phyloP scores from a whole-genome alignment of 805 yeast genomes.

The Candida sithepensis region DNA sequence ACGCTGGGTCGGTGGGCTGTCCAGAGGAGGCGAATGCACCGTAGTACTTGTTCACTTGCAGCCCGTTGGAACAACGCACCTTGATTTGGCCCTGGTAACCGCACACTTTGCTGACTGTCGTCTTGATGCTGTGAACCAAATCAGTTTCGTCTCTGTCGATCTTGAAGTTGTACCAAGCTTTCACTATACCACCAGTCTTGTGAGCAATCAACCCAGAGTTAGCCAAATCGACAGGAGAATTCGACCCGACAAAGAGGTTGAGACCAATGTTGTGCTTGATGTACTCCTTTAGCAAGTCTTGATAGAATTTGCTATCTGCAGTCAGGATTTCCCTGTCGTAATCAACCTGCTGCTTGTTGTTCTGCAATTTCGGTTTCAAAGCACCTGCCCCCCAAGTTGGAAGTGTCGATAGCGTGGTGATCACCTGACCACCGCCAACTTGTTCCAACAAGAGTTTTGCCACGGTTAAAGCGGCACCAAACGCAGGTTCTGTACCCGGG shows the following conservation, averaged over 20 bases:
- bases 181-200: conserved; percentile 68
- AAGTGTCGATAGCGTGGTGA: conserved; percentile 58
- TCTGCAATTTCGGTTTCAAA: conserved; percentile 40
- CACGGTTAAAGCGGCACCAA: conserved; percentile 73
- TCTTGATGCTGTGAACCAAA: conserved; percentile 57
- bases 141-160: conserved; percentile 64
- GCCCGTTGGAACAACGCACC: conserved; percentile 82
- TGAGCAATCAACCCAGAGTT: conserved; percentile 63
- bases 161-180: conserved; percentile 63
- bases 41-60: conserved; percentile 74
- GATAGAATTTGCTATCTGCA: conserved; percentile 61
- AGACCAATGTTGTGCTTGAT: conserved; percentile 62
- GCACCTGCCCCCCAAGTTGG: conserved; percentile 85
- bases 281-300: conserved; percentile 53
- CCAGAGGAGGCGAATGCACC: conserved; percentile 48
- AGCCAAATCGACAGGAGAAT: conserved; percentile 62
- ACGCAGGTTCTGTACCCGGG: conserved; percentile 57
- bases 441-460: conserved; percentile 58
- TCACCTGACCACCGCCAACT: conserved; percentile 82
- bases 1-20: conserved; percentile 54
- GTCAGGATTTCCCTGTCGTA: conserved; percentile 46
- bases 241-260: conserved; percentile 69
- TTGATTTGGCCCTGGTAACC: conserved; percentile 85
- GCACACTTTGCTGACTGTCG: conserved; percentile 43
- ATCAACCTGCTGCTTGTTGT: conserved; percentile 36